Evolutionary conservation across 257 asterid species (phyloP).

Genomic region (Datura wrightii): DNA sequence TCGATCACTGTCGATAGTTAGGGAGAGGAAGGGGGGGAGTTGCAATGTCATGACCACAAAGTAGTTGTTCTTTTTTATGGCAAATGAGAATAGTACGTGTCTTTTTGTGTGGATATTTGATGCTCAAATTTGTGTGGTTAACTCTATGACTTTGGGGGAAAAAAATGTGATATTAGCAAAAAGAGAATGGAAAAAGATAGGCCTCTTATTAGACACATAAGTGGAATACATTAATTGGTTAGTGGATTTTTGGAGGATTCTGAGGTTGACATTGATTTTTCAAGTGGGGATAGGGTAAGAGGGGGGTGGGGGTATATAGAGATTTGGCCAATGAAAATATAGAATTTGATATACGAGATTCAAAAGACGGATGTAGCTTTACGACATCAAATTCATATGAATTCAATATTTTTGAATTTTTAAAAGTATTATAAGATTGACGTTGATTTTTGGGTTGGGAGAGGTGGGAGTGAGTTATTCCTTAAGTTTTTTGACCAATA

Average conservation of each 20-base stretch:
- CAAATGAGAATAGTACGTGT: slow-evolving; percentile 64
- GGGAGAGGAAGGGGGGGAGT: too few species aligned
- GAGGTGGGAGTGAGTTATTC: slow-evolving; percentile 22
- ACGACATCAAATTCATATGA: neutral
- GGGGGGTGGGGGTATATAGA: neutral
- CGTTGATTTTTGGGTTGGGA: slow-evolving; percentile 41
- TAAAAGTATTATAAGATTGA: slow-evolving; percentile 45
- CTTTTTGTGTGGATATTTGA: slow-evolving; percentile 34
- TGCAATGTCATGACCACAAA: neutral
- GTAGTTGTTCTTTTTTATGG: slow-evolving; percentile 52
- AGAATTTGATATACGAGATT: neutral
- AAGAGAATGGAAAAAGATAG: slow-evolving; percentile 34
- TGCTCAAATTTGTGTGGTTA: slow-evolving; percentile 51
- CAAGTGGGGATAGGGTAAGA: slow-evolving; percentile 11
- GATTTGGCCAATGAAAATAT: slow-evolving; percentile 32
- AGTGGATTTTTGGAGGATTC: slow-evolving; percentile 42
- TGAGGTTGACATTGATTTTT: slow-evolving; percentile 59
- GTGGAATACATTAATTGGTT: slow-evolving; percentile 22
- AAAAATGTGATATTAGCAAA: neutral
- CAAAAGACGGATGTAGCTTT: neutral
- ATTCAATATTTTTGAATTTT: neutral
- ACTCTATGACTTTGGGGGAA: neutral
- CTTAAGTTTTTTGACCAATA: slow-evolving; percentile 33
- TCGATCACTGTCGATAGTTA: too few species aligned
- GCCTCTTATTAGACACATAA: slow-evolving; percentile 12